Base-by-base conservation (phyloP, 2,329 filamentous ascomycete genomes). In the Fusarium decemcellulare region DNA sequence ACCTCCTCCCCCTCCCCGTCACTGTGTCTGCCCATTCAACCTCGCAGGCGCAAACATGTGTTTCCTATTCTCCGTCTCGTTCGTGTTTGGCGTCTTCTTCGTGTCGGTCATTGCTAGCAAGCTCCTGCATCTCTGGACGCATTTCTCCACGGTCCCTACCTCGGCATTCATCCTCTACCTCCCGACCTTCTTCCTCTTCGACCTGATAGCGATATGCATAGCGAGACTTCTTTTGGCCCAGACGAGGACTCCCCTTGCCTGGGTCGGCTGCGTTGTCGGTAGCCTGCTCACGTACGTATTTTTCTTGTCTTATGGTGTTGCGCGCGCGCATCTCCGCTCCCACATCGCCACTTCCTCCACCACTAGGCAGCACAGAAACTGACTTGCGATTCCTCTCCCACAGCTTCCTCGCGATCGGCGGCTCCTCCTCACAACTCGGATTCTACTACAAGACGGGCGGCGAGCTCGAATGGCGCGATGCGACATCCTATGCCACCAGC, bases 391-490 rank as follows among this genome's bases (percentile, higher is more conserved):
- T 15, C 23, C 8, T 27, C 32, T 23, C 18, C 15, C 36, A 29
- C 58, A 79, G 77, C 27, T 29, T 77, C 14, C 52, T 78, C 8
- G 72, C 72, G 1, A 53, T 77, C 15, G 65, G 67, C 46, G 77
- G 75, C 18, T 76, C 76, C 18, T 65, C 77, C 4, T 77, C 76
- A 7, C 76, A 79, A 51, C 64, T 78, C 11, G 76, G 76, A 29
- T 79, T 79, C 50, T 79, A 66, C 53, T 64, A 69, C 50, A 72
- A 78, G 51, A 78, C 77, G 0, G 77, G 77, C 14, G 77, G 76
- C 30, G 76, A 78, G 57, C 64, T 79, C 10, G 73, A 78, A 51
- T 79, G 77, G 77, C 70, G 68, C 32, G 77, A 79, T 59, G 77
- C 74, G 12, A 64, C 66, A 40, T 55, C 73, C 11, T 77, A 77